These are phyloP conservation scores for Vigna unguiculata DNA, from an alignment of 306 rosid species.

Conservation along the genomic window DNA sequence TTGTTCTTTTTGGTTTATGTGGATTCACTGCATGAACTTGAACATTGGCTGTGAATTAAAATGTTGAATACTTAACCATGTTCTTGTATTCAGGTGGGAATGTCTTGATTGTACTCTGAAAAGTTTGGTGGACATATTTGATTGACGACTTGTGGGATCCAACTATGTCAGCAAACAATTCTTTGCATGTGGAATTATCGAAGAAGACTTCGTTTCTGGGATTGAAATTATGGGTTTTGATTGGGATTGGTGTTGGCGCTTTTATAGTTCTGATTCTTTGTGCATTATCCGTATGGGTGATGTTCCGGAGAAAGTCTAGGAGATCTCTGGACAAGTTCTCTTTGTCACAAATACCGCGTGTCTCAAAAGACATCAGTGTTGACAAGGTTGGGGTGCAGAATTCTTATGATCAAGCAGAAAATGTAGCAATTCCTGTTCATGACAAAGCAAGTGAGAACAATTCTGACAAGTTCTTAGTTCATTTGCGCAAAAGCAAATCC, in stretches of 20 bases:
- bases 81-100: conserved; percentile 60
- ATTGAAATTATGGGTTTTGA: conserved; percentile 84
- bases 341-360: conserved; percentile 75
- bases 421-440: conserved; percentile 54
- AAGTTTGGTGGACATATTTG: conserved; percentile 49
- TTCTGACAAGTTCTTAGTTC: conserved; percentile 72
- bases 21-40: conserved; percentile 29
- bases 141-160: conserved; percentile 46
- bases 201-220: conserved; percentile 76
- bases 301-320: conserved; percentile 77
- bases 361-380: conserved; percentile 82
- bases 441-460: conserved; percentile 71
- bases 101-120: conserved; percentile 51
- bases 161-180: conserved; percentile 60
- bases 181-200: conserved; percentile 70
- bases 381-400: conserved; percentile 76
- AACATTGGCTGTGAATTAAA: conserved; percentile 11
- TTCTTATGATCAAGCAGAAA: conserved; percentile 64
- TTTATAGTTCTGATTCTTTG: conserved; percentile 83
- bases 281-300: conserved; percentile 77
- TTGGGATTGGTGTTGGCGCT: conserved; percentile 78
- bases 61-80: conserved; percentile 40
- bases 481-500: conserved; percentile 73
- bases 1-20: conserved; percentile 1
- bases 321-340: conserved; percentile 69